Base-by-base conservation (phyloP, 1,284 basidiomycete species). In the Malassezia sympodialis region DNA sequence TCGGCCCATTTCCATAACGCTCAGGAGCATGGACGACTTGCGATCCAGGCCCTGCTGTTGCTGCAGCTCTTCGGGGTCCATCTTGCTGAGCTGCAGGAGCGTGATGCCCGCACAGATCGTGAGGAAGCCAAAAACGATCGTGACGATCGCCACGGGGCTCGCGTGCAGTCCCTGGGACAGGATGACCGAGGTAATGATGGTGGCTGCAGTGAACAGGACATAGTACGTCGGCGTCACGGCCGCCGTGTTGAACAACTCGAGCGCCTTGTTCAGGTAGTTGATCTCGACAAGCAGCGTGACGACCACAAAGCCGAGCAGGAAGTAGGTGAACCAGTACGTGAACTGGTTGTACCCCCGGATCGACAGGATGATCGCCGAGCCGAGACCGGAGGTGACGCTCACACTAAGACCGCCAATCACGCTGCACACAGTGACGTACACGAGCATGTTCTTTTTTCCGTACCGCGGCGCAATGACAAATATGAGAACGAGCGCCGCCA, bases 321-420 rank as follows among this genome's bases (percentile, higher is more conserved):
- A 75, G 64, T 76, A 77, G 46, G 71, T 71, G 64, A 76, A 76
- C 70, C 66, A 72, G 61, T 83, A 82, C 65, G 75, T 87, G 72
- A 81, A 79, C 81, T 90, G 89, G 72, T 87, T 93, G 68, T 87
- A 81, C 43, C 90, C 90, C 76, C 83, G 80, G 17, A 85, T 87
- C 37, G 83, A 85, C 31, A 87, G 84, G 30, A 98, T 82, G 68
- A 98, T 94, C 37, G 90, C 86, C 21, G 88, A 79, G 32, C 93
- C 93, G 19, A 98, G 81, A 31, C 93, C 93, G 40, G 89, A 90
- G 3, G 90, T 96, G 56, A 93, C 91, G 65, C 87, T 90, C 65
- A 98, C 93, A 60, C 86, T 89, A 58, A 98, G 85, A 1, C 94
- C 93, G 26, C 93, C 93, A 68, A 96, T 96, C 80, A 96, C 84